These are phyloP conservation scores for Pseudoneurospora amorphoporcata DNA, from an alignment of 495 filamentous ascomycete species.

Conservation along the genomic window DNA sequence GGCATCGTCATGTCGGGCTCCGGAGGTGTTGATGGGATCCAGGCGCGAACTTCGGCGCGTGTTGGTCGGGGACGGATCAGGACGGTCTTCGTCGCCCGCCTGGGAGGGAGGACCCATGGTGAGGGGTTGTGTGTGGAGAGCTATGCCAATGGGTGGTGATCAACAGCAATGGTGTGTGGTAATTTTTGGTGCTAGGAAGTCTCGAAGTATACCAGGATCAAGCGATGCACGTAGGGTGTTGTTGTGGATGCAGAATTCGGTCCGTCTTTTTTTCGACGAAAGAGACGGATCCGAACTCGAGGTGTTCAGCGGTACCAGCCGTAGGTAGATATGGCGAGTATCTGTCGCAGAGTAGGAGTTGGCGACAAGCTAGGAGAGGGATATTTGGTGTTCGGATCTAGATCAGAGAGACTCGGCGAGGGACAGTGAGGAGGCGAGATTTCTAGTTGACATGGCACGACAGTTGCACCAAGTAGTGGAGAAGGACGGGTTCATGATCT, in stretches of 20 bases:
- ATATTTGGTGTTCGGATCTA: neutral
- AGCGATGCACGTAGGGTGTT: neutral
- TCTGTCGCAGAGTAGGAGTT: neutral
- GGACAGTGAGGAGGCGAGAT: neutral
- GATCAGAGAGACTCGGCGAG: neutral
- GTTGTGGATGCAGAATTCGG: neutral
- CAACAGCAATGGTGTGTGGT: neutral
- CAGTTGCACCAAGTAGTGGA: neutral
- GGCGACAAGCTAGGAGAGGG: neutral
- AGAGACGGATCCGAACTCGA: neutral
- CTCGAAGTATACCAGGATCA: neutral
- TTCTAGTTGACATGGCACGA: neutral
- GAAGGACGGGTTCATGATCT: neutral
- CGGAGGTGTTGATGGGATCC: slow-evolving; percentile 9
- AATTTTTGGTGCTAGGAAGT: slow-evolving; percentile 1
- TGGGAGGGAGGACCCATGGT: slow-evolving; percentile 31
- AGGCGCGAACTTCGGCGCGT: slow-evolving; percentile 26
- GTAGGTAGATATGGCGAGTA: neutral
- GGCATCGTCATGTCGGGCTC: neutral
- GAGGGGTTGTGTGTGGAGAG: neutral
- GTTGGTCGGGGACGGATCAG: slow-evolving; percentile 32
- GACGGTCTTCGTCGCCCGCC: slow-evolving; percentile 18
- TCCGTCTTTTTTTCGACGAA: neutral
- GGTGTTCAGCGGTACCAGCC: neutral
- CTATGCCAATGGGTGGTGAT: neutral